Evolutionary conservation across 2,329 filamentous ascomycete species (phyloP).

Genomic region (Xylariomycetidae sp.): DNA sequence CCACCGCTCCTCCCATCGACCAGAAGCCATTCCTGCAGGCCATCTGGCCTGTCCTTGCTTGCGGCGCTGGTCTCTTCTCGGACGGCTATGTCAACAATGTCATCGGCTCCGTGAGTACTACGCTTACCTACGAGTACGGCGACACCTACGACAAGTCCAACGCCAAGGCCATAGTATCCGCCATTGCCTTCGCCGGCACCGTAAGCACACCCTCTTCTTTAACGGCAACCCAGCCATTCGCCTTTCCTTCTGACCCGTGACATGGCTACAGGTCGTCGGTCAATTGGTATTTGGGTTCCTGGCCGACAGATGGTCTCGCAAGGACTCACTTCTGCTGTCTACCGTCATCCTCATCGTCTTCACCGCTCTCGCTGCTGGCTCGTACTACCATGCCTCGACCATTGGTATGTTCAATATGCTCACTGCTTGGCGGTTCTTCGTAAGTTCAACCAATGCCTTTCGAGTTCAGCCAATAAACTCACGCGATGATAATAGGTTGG

Average conservation of each 20-base stretch:
- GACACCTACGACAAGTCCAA: conserved; percentile 60
- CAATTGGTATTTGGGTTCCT: conserved; percentile 76
- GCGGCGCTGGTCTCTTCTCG: conserved; percentile 82
- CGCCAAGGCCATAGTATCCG: conserved; percentile 67
- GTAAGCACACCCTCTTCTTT: conserved; percentile 11
- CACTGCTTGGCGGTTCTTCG: conserved; percentile 78
- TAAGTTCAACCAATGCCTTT: conserved; percentile 30
- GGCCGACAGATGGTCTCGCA: conserved; percentile 78
- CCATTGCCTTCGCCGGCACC: conserved; percentile 82
- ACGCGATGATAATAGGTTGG: conserved; percentile 36
- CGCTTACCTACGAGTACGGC: conserved; percentile 63
- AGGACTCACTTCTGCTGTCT: conserved; percentile 72
- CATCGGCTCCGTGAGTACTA: conserved; percentile 80
- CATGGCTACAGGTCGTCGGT: conserved; percentile 52
- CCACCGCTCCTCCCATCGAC: conserved; percentile 14
- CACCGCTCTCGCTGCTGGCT: conserved; percentile 69
- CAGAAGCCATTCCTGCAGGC: conserved; percentile 25
- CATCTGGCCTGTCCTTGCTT: conserved; percentile 70
- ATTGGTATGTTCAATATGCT: conserved; percentile 71
- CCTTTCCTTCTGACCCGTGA: no score
- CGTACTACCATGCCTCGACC: conserved; percentile 65
- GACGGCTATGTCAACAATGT: conserved; percentile 84
- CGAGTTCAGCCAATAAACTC: conserved; percentile 4
- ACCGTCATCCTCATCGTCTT: conserved; percentile 83
- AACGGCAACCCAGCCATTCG: no score